phyloP scores from a whole-genome alignment of 768 basidiomycete species.

The Kondoa malvinella region DNA sequence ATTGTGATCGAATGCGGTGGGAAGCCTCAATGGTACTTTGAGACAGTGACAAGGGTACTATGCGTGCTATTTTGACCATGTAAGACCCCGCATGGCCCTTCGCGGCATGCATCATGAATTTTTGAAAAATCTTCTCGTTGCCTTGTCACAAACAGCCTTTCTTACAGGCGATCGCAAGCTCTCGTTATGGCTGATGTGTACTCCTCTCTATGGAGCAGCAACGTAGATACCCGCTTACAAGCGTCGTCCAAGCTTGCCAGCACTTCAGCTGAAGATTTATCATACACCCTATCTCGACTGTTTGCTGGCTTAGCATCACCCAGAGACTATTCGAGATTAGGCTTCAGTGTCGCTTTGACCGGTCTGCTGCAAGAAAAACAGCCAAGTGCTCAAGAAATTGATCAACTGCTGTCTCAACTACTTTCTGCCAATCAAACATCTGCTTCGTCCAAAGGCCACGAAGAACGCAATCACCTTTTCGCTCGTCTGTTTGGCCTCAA shows the following conservation, averaged over 20 bases:
- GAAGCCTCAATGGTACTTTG: no score
- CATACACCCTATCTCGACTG: conserved; percentile 75
- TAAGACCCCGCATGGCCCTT: no score
- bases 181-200: background rate
- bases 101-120: no score
- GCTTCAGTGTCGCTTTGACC: conserved; percentile 89
- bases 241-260: background rate
- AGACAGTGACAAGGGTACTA: no score
- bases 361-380: conserved; percentile 56
- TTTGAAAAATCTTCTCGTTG: no score
- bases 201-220: background rate
- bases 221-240: background rate
- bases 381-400: conserved; percentile 32
- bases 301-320: conserved; percentile 78
- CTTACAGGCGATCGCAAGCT: no score
- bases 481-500: conserved; percentile 80
- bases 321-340: conserved; percentile 77
- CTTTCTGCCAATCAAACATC: conserved; percentile 52
- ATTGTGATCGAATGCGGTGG: no score
- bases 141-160: no score
- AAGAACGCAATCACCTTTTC: conserved; percentile 82
- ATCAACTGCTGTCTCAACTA: conserved; percentile 49
- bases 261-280: conserved; percentile 43
- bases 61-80: no score
- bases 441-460: conserved; percentile 68